A percentile compares a stretch with the other conserved stretches of the same genome.
Conservation (phyloP, 2,329 filamentous ascomycete species). For the Colletotrichum tropicale region DNA sequence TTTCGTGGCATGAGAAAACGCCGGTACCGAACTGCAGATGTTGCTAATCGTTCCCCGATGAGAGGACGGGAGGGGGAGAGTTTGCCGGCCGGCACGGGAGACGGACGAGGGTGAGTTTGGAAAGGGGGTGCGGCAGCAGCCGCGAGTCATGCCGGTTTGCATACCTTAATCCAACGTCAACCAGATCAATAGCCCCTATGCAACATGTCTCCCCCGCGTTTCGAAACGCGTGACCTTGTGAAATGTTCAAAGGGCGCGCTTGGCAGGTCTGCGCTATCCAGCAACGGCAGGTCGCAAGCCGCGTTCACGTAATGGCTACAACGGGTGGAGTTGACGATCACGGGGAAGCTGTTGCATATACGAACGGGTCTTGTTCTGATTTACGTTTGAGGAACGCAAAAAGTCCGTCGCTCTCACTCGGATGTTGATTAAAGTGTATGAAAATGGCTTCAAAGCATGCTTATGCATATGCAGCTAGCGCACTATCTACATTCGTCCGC, state of each 20-base stretch:
- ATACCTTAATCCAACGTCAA: neutral
- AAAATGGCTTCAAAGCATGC: neutral
- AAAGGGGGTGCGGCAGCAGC: neutral
- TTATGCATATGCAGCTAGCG: neutral
- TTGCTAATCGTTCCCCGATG: neutral
- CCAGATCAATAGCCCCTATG: neutral
- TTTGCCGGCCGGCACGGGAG: neutral
- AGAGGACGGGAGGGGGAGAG: neutral
- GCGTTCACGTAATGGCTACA: neutral
- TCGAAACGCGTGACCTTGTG: neutral
- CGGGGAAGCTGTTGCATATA: neutral
- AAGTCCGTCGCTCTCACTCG: neutral
- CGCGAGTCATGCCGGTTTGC: neutral
- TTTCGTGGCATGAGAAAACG: neutral
- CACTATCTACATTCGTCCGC: neutral
- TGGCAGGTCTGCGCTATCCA: neutral
- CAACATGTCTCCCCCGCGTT: neutral
- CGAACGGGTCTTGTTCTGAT: neutral
- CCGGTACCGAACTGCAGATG: neutral
- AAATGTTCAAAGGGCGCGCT: neutral
- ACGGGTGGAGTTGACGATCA: neutral
- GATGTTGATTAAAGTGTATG: neutral
- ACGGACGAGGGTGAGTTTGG: neutral
- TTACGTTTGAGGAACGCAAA: neutral
- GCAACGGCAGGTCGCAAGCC: neutral